Evolutionary conservation across 345 rosid species (phyloP).

Genomic region (Corchorus capsularis): DNA sequence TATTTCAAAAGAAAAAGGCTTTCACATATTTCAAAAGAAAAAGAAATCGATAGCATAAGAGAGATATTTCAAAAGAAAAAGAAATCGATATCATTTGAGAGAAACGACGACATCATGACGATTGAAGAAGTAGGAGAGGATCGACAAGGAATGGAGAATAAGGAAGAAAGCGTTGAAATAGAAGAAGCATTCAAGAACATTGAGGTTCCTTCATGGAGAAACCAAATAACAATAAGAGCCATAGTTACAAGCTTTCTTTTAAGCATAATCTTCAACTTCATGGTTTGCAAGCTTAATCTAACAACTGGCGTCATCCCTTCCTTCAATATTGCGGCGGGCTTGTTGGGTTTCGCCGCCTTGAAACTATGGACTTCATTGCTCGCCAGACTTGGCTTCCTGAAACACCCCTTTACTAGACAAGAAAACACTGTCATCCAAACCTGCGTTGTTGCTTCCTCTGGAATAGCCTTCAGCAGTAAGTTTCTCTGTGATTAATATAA

Average conservation of each 20-base stretch:
- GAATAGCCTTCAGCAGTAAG: slow-evolving; percentile 94
- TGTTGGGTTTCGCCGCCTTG: slow-evolving; percentile 54
- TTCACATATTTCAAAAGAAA: no score
- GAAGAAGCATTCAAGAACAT: slow-evolving; percentile 46
- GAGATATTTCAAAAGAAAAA: no score
- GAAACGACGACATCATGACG: no score
- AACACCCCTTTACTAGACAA: slow-evolving; percentile 82
- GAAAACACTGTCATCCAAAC: slow-evolving; percentile 90
- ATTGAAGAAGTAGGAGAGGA: no score
- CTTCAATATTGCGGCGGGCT: slow-evolving; percentile 63
- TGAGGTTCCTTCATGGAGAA: slow-evolving; percentile 47
- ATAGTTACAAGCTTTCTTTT: slow-evolving; percentile 45
- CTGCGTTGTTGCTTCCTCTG: slow-evolving; percentile 87
- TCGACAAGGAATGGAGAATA: no score
- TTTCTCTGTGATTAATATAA: neutral
- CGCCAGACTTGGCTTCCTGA: slow-evolving; percentile 46
- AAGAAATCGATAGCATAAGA: no score
- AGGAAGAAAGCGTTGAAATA: no score
- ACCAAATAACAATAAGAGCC: slow-evolving; percentile 54
- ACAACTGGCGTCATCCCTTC: slow-evolving; percentile 75
- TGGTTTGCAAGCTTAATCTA: slow-evolving; percentile 69
- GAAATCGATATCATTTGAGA: no score
- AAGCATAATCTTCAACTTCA: slow-evolving; percentile 64
- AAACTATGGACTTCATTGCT: slow-evolving; percentile 50
- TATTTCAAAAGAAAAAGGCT: no score